These are phyloP conservation scores for Phytophthora sp. DNA, from an alignment of 352 stramenopile genomes.

Conservation along the genomic window DNA sequence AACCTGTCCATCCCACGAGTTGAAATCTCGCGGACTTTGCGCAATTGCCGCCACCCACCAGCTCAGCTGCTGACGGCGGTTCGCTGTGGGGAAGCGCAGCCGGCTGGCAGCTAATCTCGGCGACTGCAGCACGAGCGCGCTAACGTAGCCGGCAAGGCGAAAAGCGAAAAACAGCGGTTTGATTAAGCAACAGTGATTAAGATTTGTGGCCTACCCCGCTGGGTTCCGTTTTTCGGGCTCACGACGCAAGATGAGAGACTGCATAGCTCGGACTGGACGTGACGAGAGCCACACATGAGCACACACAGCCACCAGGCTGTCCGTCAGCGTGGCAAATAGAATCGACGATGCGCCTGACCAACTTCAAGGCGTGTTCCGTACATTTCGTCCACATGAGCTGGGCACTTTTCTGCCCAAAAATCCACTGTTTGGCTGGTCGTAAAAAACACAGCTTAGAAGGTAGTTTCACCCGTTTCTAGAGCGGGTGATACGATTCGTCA, in stretches of 20 bases:
- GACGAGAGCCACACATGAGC: neutral
- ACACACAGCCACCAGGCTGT: neutral
- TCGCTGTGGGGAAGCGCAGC: too few relatives aligned
- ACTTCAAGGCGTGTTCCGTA: constrained; percentile 15
- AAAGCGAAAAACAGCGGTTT: constrained; percentile 2
- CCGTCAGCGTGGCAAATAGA: constrained; percentile 7
- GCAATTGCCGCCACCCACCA: neutral
- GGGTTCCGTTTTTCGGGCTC: constrained; percentile 14
- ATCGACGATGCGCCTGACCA: constrained; percentile 1
- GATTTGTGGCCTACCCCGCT: constrained; percentile 19
- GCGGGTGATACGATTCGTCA: too few relatives aligned
- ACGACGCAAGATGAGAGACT: constrained; percentile 8
- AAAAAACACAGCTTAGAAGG: constrained; percentile 4
- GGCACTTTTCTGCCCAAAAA: constrained; percentile 8
- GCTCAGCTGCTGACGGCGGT: too few relatives aligned
- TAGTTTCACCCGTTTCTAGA: too few relatives aligned
- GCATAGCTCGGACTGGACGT: constrained; percentile 7
- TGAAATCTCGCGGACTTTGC: neutral
- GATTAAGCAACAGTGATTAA: constrained; percentile 8
- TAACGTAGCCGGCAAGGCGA: too few relatives aligned
- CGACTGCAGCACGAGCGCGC: too few relatives aligned
- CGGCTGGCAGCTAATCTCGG: too few relatives aligned
- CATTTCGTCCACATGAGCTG: constrained; percentile 13
- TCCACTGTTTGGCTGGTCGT: constrained; percentile 11
- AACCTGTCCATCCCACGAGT: too few relatives aligned